phyloP scores from a whole-genome alignment of 257 asterid genomes.

The Verbena officinalis region DNA sequence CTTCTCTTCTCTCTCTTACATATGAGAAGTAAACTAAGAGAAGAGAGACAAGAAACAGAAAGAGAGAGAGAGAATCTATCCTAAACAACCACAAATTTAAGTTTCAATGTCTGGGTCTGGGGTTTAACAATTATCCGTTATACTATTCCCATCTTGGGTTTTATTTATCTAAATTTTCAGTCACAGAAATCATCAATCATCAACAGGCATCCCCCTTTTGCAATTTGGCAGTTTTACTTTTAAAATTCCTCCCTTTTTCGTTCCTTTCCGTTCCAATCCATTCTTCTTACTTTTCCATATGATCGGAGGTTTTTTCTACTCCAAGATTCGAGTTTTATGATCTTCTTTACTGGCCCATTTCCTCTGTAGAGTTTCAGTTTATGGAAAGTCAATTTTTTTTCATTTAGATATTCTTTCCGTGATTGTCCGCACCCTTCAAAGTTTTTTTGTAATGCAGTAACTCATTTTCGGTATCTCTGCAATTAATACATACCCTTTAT shows the following conservation, averaged over 20 bases:
- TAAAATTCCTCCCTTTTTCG: slow-evolving; percentile 16
- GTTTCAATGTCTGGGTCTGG: slow-evolving; percentile 19
- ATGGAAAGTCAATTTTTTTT: background rate
- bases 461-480: slow-evolving; percentile 23
- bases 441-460: slow-evolving; percentile 29
- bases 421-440: background rate
- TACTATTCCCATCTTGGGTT: background rate
- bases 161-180: slow-evolving; percentile 25
- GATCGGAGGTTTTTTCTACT: slow-evolving; percentile 28
- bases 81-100: slow-evolving; percentile 14
- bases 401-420: too few species aligned
- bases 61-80: background rate
- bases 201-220: slow-evolving; percentile 11
- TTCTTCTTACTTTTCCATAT: slow-evolving; percentile 19
- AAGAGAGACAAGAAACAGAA: too few species aligned
- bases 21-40: too few species aligned
- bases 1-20: slow-evolving; percentile 18
- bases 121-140: slow-evolving; percentile 31
- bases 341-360: slow-evolving; percentile 26
- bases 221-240: slow-evolving; percentile 15
- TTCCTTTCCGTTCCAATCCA: slow-evolving; percentile 27
- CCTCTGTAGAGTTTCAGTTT: slow-evolving; percentile 24
- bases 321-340: slow-evolving; percentile 33
- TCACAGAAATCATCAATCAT: slow-evolving; percentile 23
- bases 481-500: slow-evolving; percentile 12